phyloP scores from a whole-genome alignment of 805 yeast species.

The Saccharomycopsis sp. region DNA sequence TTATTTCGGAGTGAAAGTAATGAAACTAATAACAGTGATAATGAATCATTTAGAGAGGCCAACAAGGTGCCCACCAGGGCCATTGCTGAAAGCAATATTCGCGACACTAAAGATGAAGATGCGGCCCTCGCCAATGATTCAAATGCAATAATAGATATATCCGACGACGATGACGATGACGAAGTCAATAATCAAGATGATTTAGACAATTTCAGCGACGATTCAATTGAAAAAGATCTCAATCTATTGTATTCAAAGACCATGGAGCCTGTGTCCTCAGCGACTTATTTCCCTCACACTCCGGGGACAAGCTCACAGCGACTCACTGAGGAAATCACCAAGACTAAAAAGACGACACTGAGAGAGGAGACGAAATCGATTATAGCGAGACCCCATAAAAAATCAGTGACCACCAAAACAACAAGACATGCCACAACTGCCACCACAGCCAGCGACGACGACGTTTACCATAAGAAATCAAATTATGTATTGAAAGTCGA shows the following conservation, averaged over 20 bases:
- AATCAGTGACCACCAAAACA: slow-evolving; percentile 5
- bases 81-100: too few relatives aligned
- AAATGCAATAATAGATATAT: too few relatives aligned
- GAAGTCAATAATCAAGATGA: not conserved
- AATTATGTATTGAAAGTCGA: slow-evolving; percentile 76
- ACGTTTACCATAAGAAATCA: too few relatives aligned
- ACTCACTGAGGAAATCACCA: slow-evolving; percentile 26
- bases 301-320: slow-evolving; percentile 27
- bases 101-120: too few relatives aligned
- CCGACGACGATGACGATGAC: too few relatives aligned
- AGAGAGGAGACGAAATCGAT: slow-evolving; percentile 4
- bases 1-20: slow-evolving; percentile 38
- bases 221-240: not conserved
- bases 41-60: too few relatives aligned
- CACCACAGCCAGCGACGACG: too few relatives aligned
- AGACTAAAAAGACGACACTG: slow-evolving; percentile 22
- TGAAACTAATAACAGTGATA: too few relatives aligned
- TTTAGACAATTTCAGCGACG: not conserved
- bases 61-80: too few relatives aligned
- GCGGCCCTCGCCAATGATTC: too few relatives aligned
- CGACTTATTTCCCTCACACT: slow-evolving; percentile 64
- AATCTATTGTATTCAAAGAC: not conserved
- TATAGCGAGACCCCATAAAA: not conserved
- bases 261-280: slow-evolving; percentile 56
- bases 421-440: slow-evolving; percentile 4